Evolutionary conservation across 306 rosid species (phyloP).

Genomic region (Datisca glomerata): DNA sequence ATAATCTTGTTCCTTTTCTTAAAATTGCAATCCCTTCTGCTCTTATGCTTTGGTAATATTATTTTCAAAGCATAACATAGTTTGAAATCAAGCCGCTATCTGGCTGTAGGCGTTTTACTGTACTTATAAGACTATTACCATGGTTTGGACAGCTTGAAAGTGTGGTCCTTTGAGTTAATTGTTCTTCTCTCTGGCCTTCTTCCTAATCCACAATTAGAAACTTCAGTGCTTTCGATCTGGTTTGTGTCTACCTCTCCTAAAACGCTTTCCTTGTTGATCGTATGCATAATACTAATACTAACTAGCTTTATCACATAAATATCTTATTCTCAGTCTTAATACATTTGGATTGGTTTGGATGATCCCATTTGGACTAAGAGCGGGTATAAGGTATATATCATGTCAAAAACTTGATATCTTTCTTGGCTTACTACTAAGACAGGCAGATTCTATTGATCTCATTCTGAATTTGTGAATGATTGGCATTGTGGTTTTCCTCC

Average conservation of each 20-base stretch:
- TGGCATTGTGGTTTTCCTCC: too few species aligned
- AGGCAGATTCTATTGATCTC: too few species aligned
- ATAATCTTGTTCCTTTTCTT: slow-evolving; percentile 6
- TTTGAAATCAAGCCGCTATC: too few species aligned
- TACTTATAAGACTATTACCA: not conserved
- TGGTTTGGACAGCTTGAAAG: slow-evolving; percentile 8
- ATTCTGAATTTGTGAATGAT: too few species aligned
- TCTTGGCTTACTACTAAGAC: too few species aligned
- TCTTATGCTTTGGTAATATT: slow-evolving; percentile 13
- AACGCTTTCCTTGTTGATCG: not conserved
- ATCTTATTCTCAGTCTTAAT: slow-evolving; percentile 10
- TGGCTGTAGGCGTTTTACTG: too few species aligned
- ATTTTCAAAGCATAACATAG: not conserved
- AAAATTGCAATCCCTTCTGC: slow-evolving; percentile 14
- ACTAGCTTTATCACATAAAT: not conserved
- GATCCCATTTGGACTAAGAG: slow-evolving; percentile 17
- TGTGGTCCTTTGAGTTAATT: slow-evolving; percentile 11
- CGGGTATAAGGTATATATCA: slow-evolving; percentile 9
- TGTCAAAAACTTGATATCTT: not conserved
- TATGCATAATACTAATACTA: too few species aligned
- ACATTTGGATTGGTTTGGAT: slow-evolving; percentile 11
- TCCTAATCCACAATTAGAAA: slow-evolving; percentile 12
- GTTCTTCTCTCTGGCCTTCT: slow-evolving; percentile 15
- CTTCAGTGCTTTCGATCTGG: slow-evolving; percentile 19
- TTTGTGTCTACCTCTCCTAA: not conserved